Percentiles rank a stretch among this genome's conserved stretches.
Conservation (phyloP, 768 basidiomycete species). For the Tricholoma saponaceum region DNA sequence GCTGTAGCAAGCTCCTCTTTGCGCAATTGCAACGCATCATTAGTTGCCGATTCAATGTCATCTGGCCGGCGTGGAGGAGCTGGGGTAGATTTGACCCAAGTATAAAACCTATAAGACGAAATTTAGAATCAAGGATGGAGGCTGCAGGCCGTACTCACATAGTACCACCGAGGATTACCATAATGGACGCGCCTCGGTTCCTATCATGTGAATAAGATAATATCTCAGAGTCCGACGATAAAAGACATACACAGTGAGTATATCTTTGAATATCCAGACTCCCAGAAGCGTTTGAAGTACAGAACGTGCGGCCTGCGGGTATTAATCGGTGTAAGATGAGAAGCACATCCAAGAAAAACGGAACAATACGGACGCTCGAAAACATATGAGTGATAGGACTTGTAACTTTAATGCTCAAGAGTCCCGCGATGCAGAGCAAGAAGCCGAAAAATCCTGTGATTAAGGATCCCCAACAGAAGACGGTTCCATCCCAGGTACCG, state of each 20-base stretch:
- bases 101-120: conserved; percentile 42
- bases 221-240: background rate
- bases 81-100: conserved; percentile 34
- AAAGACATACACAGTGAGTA: conserved; percentile 61
- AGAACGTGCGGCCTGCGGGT: conserved; percentile 64
- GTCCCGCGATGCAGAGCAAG: conserved; percentile 72
- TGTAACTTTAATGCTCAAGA: conserved; percentile 79
- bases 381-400: conserved; percentile 87
- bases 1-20: conserved; percentile 19
- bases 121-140: background rate
- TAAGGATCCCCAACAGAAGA: conserved; percentile 61
- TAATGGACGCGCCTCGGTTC: conserved; percentile 60
- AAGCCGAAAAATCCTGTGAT: conserved; percentile 80
- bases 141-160: conserved; percentile 38
- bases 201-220: conserved; percentile 28
- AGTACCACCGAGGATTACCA: conserved; percentile 64
- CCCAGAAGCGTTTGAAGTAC: conserved; percentile 82
- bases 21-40: conserved; percentile 9
- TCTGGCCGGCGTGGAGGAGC: conserved; percentile 23
- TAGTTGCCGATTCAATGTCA: conserved; percentile 36
- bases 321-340: conserved; percentile 6
- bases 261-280: conserved; percentile 71
- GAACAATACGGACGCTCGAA: conserved; percentile 53
- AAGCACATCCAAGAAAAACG: conserved; percentile 3
- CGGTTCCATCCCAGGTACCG: conserved; percentile 42